phyloP scores from a whole-genome alignment of 371 early-diverging fungal genomes.

The Mortierella sp. region DNA sequence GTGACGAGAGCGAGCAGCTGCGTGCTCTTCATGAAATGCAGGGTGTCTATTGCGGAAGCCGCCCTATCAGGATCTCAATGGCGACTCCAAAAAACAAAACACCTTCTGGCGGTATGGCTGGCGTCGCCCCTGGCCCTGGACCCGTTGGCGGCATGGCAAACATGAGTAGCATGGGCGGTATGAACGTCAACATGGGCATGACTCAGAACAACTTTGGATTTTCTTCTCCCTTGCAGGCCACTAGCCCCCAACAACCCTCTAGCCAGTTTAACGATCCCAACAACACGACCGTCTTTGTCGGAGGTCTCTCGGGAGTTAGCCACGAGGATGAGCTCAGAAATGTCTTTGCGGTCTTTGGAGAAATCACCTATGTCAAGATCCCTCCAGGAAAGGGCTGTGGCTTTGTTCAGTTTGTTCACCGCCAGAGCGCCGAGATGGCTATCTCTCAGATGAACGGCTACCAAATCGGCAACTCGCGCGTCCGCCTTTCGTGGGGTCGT shows the following conservation, averaged over 20 bases:
- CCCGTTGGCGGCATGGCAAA: conserved; percentile 24
- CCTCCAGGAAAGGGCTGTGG: conserved; percentile 96
- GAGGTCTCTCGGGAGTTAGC: conserved; percentile 85
- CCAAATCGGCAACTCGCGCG: conserved; percentile 82
- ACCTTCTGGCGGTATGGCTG: conserved; percentile 10
- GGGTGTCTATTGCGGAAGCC: conserved; percentile 77
- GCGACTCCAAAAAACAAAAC: conserved; percentile 85
- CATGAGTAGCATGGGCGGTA: neutral
- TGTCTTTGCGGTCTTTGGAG: conserved; percentile 89
- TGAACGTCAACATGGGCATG: conserved; percentile 38
- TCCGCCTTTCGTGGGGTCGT: conserved; percentile 94
- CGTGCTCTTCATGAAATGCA: conserved; percentile 87
- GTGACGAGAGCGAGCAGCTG: conserved; percentile 78
- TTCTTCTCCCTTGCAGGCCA: conserved; percentile 58
- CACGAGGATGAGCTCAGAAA: conserved; percentile 87
- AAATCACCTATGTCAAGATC: conserved; percentile 92
- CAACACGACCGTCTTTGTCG: conserved; percentile 97
- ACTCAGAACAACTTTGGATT: conserved; percentile 56
- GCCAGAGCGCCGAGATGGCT: conserved; percentile 89
- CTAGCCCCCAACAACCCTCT: conserved; percentile 47
- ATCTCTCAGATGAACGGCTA: conserved; percentile 91
- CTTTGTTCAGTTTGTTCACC: conserved; percentile 90
- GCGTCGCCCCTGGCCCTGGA: conserved; percentile 1
- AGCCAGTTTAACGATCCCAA: conserved; percentile 79
- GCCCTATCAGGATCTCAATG: conserved; percentile 87